These are phyloP conservation scores for Aspergillus pseudotamarii DNA, from an alignment of 2,329 filamentous ascomycete species.

Conservation along the genomic window DNA sequence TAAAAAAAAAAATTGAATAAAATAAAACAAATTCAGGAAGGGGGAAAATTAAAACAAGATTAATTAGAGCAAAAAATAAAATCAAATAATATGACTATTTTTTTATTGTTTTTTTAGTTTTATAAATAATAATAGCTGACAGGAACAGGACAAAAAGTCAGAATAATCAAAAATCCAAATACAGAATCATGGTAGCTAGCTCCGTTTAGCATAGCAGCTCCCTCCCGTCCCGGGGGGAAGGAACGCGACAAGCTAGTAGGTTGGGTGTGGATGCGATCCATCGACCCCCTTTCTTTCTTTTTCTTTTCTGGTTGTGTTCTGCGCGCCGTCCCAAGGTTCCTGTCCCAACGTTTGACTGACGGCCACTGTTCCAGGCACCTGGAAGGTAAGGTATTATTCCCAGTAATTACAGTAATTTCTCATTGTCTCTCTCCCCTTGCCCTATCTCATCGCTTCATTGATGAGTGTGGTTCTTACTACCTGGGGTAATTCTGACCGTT, in stretches of 20 bases:
- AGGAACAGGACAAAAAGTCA: constrained; percentile 9
- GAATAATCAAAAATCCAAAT: constrained; percentile 8
- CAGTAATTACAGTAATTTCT: constrained; percentile 1
- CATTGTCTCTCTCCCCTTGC: background rate
- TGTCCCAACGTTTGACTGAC: constrained; percentile 12
- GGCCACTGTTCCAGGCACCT: background rate
- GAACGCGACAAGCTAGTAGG: constrained; percentile 27
- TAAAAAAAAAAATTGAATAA: constrained; percentile 3
- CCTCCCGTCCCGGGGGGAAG: constrained; percentile 38
- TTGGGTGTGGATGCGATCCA: constrained; percentile 19
- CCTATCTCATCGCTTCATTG: background rate
- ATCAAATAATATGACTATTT: background rate
- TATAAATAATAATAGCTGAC: constrained; percentile 7
- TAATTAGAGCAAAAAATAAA: constrained; percentile 12
- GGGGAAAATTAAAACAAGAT: constrained; percentile 9
- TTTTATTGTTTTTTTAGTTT: no score
- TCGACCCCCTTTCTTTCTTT: constrained; percentile 31
- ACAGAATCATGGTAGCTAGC: constrained; percentile 11
- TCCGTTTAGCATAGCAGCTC: constrained; percentile 32
- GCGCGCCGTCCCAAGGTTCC: constrained; percentile 1
- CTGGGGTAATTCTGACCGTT: constrained; percentile 1
- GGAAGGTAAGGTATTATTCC: constrained; percentile 3
- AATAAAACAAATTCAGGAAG: constrained; percentile 12
- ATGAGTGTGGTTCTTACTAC: background rate
- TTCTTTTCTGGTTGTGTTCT: constrained; percentile 20